These are phyloP conservation scores for Fennellomyces sp. DNA, from an alignment of 371 early-diverging fungal genomes.

Conservation along the genomic window DNA sequence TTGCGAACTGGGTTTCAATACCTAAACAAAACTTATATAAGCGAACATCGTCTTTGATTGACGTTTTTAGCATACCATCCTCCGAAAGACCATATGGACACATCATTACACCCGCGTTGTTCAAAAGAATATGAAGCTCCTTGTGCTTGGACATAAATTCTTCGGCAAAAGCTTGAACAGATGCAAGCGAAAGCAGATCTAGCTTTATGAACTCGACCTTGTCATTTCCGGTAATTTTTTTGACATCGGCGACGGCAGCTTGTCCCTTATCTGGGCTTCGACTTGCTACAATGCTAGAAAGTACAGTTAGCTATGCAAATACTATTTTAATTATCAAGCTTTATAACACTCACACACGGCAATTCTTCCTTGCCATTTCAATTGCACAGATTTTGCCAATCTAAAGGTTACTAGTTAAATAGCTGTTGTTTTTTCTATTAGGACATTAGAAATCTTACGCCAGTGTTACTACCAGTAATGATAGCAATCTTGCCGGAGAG, in stretches of 20 bases:
- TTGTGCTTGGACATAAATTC: conserved; percentile 44
- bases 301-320: conserved; percentile 59
- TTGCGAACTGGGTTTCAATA: conserved; percentile 41
- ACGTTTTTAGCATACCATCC: background rate
- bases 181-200: conserved; percentile 60
- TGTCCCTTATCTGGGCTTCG: conserved; percentile 49
- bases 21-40: background rate
- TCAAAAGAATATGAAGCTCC: conserved; percentile 66
- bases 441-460: too few species aligned
- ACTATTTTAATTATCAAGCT: conserved; percentile 5
- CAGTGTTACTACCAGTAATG: conserved; percentile 76
- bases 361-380: conserved; percentile 62
- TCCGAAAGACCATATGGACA: conserved; percentile 51
- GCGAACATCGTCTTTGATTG: too few species aligned
- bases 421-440: too few species aligned
- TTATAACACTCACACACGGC: conserved; percentile 45
- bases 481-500: conserved; percentile 68
- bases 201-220: conserved; percentile 60
- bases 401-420: too few species aligned
- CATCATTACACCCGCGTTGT: conserved; percentile 78
- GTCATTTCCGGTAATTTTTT: conserved; percentile 51
- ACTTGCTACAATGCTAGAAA: too few species aligned
- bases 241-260: conserved; percentile 54
- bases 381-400: conserved; percentile 65
- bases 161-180: conserved; percentile 57